phyloP scores from a whole-genome alignment of 169 alveolate genomes.

The Ichthyophthirius multifiliis region DNA sequence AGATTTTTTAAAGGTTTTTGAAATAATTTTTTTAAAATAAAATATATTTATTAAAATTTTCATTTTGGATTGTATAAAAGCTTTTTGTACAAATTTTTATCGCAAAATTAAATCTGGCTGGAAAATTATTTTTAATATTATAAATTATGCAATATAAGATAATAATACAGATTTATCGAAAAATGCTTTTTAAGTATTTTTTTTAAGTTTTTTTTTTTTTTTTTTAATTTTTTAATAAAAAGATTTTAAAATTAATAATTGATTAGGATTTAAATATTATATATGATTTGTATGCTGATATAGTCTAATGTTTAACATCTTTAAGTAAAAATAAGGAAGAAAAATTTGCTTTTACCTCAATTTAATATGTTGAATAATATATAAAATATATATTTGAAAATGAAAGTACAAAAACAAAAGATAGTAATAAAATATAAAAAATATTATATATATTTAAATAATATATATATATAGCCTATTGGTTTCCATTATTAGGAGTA shows the following conservation, averaged over 20 bases:
- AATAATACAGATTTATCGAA: slow-evolving; percentile 41
- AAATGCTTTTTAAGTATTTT: slow-evolving; percentile 16
- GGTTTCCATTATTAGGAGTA: slow-evolving; percentile 37
- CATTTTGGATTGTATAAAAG: slow-evolving; percentile 67
- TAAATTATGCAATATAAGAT: slow-evolving; percentile 63
- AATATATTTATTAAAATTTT: slow-evolving; percentile 58
- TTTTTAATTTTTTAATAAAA: neutral
- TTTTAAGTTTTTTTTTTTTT: neutral
- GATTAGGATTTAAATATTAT: slow-evolving; percentile 34
- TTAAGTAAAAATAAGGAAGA: slow-evolving; percentile 41
- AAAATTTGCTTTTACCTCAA: slow-evolving; percentile 44
- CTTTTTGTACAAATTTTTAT: slow-evolving; percentile 55
- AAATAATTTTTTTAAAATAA: slow-evolving; percentile 31
- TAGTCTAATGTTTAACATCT: slow-evolving; percentile 38
- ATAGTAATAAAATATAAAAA: neutral
- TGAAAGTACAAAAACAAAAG: neutral
- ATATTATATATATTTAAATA: neutral
- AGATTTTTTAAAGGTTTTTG: slow-evolving; percentile 85
- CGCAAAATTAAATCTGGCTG: slow-evolving; percentile 79
- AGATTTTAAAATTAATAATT: slow-evolving; percentile 33
- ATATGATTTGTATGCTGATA: slow-evolving; percentile 53
- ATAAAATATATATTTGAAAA: neutral
- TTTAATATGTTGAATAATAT: slow-evolving; percentile 28
- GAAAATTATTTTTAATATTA: slow-evolving; percentile 70
- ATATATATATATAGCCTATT: neutral